These are phyloP conservation scores for Gelatoporia subvermispora DNA, from an alignment of 768 basidiomycete species.

Conservation along the genomic window DNA sequence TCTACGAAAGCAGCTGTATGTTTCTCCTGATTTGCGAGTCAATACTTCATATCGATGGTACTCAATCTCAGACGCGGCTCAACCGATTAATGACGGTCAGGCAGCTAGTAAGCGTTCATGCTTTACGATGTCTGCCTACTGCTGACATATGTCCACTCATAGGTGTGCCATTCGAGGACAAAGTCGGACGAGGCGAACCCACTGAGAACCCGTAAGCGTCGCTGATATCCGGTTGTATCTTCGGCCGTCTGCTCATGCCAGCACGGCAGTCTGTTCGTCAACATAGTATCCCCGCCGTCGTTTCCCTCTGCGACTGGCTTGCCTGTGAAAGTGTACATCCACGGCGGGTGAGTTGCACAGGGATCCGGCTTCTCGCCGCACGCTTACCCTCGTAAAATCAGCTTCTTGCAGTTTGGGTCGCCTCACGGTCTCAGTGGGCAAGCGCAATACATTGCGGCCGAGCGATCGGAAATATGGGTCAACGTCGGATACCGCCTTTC, in stretches of 20 bases:
- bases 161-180: constrained; percentile 50
- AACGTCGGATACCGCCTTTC: constrained; percentile 76
- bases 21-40: constrained; percentile 13
- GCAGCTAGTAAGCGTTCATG: constrained; percentile 35
- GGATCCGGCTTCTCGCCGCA: background rate
- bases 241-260: background rate
- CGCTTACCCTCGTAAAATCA: constrained; percentile 19
- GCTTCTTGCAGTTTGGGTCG: constrained; percentile 76
- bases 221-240: background rate
- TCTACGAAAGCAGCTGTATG: constrained; percentile 53
- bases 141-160: background rate
- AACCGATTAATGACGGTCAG: constrained; percentile 65
- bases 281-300: constrained; percentile 58
- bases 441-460: constrained; percentile 62
- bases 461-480: constrained; percentile 66
- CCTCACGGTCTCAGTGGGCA: constrained; percentile 58
- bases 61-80: constrained; percentile 46
- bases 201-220: constrained; percentile 61
- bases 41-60: too few relatives aligned
- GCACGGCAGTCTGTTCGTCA: constrained; percentile 61
- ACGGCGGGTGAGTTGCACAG: constrained; percentile 53
- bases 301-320: constrained; percentile 39
- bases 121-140: background rate
- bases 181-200: constrained; percentile 62
- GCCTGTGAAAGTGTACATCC: constrained; percentile 72